Evolutionary conservation across 768 basidiomycete genomes (phyloP), one percentile per base, ranked within the genome.

Genomic region (Pholiota microspora): DNA sequence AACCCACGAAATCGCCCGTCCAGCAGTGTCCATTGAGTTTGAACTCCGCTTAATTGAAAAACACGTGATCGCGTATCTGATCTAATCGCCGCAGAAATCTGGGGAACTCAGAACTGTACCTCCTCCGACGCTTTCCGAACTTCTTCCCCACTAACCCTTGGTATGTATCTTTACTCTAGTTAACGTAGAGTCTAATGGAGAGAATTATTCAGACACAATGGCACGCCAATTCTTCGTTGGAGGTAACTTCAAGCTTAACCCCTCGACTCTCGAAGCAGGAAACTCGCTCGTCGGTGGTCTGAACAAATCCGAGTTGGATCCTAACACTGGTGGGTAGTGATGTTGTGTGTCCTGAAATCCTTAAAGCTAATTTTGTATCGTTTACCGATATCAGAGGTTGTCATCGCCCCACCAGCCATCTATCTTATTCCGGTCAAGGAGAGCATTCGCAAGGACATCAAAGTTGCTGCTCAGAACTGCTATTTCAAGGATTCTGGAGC

Each of bases 181-280:
- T n/a, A 16, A 9, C 28, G 1, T 7, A 16, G 0, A 31, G 1
- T 29, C 32, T 34, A 18, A 21, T 4, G 1, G 46, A 0, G 15
- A 31, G 15, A 29, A 34, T 13, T 7, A 18, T n/a, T 8, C n/a
- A 47, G 46, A 12, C 31, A 57, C 44, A 23, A 64, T 67, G 90
- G 55, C 86, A 58, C 92, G 93, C 67, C 77, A 84, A 71, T 96
- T 95, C 77, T 95, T 97, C 68, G 94, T 92, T 64, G 96, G 96
- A 59, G 92, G 94, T 27, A 98, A 98, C 82, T 98, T 96, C 84
- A 99, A 98, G 80, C 88, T 98, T 87, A 96, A 98, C 77, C 90
- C 90, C 25, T 76, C 77, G 55, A 81, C 85, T 32, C 77, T 77
- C 59, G 78, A 79, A 59, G 79, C 84, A 62, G 87, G 89, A 71